Evolutionary conservation across 2,329 filamentous ascomycete genomes (phyloP), one percentile per base, ranked within the genome.

Genomic region (Clarireedia paspali): DNA sequence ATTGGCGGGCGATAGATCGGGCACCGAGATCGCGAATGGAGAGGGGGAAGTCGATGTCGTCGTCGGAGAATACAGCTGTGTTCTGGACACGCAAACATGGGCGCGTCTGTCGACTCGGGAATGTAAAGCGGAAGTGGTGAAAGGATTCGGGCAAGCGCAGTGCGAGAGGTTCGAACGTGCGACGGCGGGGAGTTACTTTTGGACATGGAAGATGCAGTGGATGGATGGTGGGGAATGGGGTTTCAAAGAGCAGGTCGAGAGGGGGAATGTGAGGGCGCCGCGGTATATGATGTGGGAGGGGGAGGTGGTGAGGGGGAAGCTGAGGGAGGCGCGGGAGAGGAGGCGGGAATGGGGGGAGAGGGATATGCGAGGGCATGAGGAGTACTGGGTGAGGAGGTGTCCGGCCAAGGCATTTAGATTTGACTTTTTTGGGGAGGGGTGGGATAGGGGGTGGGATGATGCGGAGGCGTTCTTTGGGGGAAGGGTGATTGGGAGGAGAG

Each of bases 181-280:
- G 46, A 68, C 76, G 14, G 76, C 75, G 2, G 81, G 80, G 1
- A 72, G 72, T 34, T 82, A 76, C 63, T 84, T 83, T 69, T 83
- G 80, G 81, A 83, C 80, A 0, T 78, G 73, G 63, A 80, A 80
- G 54, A 83, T 83, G 79, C 66, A 64, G 60, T 83, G 80, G 79
- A 80, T 80, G 74, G 74, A 75, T n/a, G 80, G 79, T 12, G 80
- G 79, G 12, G 80, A 81, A 66, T 83, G 81, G 81, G 80, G 80
- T 0, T 82, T 83, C 68, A 72, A 73, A 20, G 72, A 77, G 39
- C 78, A 80, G 68, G 74, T 71, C 7, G 73, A 77, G 23, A 72
- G 71, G 23, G 67, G 70, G 2, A 72, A 73, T 36, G 72, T 80
- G 53, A 62, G 65, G 1, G 61, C 74, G 1, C 73, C 79, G 38